Base-by-base conservation (phyloP, 2,329 filamentous ascomycete genomes). In the Nigrospora sphaerica region DNA sequence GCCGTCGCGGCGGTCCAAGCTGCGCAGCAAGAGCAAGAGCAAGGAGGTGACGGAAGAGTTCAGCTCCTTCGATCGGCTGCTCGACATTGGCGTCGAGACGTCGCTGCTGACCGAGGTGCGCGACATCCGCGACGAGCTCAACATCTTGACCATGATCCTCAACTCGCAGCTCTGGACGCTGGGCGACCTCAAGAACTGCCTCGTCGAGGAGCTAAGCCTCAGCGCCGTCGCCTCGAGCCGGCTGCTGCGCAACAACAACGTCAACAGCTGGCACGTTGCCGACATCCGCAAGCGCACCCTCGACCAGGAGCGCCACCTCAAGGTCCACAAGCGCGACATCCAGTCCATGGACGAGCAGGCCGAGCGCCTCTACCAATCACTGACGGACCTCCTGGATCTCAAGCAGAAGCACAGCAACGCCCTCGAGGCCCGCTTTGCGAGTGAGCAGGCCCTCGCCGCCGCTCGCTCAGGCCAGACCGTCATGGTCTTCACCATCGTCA, bases 391-490 rank as follows among this genome's bases (percentile, higher is more conserved):
- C 6, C 73, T 86, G 0, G 81, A 85, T 52, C 70, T 85, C 1
- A 86, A 86, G 55, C 81, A 86, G 54, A 85, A 85, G 59, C 80
- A 85, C 48, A 80, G 80, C 52, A 85, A 85, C 61, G 80, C 79
- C 0, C 76, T 83, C 40, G 81, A 85, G 57, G 81, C 81, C 1
- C 74, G 80, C 3, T 83, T 77, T 44, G 73, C 76, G 0, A 68
- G 75, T 16, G 77, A 83, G 42, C 80, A 83, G 59, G 81, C 81
- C 0, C 72, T 77, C 3, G 75, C 77, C 1, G 81, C 81, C 0
- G 77, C 79, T 1, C 69, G 74, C 9, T 64, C 71, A 41, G 68
- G 68, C 9, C 68, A 70, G 56, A 70, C 68, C 0, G 61, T 72
- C 40, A 67, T 72, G 62, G 62, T 68, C 0, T 75, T 96, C 41